These are phyloP conservation scores for Simplicillium sp. DNA, from an alignment of 2,329 filamentous ascomycete genomes.

Conservation along the genomic window DNA sequence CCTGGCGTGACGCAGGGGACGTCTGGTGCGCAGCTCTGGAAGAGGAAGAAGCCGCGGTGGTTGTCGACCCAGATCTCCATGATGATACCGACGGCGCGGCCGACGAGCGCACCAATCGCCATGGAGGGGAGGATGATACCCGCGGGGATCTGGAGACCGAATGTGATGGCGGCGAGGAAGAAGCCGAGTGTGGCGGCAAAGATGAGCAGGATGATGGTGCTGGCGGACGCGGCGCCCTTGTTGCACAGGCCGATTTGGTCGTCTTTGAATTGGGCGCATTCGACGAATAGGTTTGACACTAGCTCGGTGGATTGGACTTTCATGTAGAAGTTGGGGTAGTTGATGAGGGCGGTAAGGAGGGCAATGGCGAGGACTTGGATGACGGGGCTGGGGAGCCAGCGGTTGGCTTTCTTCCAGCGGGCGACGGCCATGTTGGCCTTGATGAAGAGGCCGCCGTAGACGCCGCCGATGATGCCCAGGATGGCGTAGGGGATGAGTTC, in stretches of 20 bases:
- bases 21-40: constrained; percentile 75
- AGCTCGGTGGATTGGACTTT: constrained; percentile 85
- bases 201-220: constrained; percentile 73
- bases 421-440: constrained; percentile 85
- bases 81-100: constrained; percentile 79
- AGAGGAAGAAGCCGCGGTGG: constrained; percentile 68
- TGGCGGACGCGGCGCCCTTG: constrained; percentile 70
- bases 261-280: constrained; percentile 73
- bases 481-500: constrained; percentile 82
- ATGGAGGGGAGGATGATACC: constrained; percentile 95
- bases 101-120: constrained; percentile 85
- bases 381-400: constrained; percentile 63
- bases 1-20: constrained; percentile 84
- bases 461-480: constrained; percentile 80
- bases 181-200: constrained; percentile 78
- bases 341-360: constrained; percentile 75
- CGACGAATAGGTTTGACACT: constrained; percentile 83
- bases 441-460: constrained; percentile 93
- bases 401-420: constrained; percentile 61
- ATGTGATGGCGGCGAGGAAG: constrained; percentile 77
- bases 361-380: constrained; percentile 73
- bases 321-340: constrained; percentile 96
- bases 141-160: constrained; percentile 87
- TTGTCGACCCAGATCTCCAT: constrained; percentile 81
- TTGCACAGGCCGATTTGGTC: constrained; percentile 89